These are phyloP conservation scores for Sordariomycetes sp. DNA, from an alignment of 2,329 filamentous ascomycete genomes.

Conservation along the genomic window DNA sequence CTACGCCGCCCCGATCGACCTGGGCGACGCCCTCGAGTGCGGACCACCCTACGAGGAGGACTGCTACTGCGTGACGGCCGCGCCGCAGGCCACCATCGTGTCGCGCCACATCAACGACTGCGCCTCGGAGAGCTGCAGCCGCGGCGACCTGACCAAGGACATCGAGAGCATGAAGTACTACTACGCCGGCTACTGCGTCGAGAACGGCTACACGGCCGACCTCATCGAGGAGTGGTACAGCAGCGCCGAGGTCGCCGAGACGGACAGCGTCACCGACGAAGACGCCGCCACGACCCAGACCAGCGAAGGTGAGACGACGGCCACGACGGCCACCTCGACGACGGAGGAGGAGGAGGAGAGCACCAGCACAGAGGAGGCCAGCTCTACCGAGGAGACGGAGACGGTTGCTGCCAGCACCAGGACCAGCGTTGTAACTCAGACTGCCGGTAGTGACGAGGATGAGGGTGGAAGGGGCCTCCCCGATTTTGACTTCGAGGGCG, in stretches of 20 bases:
- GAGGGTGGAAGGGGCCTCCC: no score
- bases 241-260: conserved; percentile 4
- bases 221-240: conserved; percentile 4
- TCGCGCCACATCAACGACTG: conserved; percentile 4
- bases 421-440: not conserved
- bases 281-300: not conserved
- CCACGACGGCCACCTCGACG: not conserved
- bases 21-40: conserved; percentile 4
- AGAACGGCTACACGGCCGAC: conserved; percentile 2
- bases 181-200: conserved; percentile 4
- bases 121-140: conserved; percentile 1
- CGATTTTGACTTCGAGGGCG: no score
- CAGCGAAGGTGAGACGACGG: no score
- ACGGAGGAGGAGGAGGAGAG: not conserved
- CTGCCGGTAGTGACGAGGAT: not conserved
- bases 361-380: not conserved
- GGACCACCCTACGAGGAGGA: conserved; percentile 4
- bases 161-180: conserved; percentile 2
- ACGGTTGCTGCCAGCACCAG: not conserved
- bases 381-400: not conserved
- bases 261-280: not conserved
- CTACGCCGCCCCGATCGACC: conserved; percentile 1
- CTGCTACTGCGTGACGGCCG: conserved; percentile 3
- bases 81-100: conserved; percentile 1
- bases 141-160: conserved; percentile 3